phyloP scores from a whole-genome alignment of 306 rosid genomes.

The Fagus sylvatica region DNA sequence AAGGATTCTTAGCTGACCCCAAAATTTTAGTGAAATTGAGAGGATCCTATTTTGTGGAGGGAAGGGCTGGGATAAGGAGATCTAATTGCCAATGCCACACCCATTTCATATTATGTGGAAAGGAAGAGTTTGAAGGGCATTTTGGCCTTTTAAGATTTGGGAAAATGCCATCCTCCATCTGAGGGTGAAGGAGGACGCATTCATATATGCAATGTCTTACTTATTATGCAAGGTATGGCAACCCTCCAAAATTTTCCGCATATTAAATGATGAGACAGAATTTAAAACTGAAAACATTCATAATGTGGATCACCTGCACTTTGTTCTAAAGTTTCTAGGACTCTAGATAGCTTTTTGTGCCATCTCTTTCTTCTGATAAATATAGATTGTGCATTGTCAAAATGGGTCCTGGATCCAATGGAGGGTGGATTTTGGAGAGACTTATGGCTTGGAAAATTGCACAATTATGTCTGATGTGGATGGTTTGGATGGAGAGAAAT shows the following conservation, averaged over 20 bases:
- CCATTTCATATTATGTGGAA: not conserved
- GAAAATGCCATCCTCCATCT: not conserved
- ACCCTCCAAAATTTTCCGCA: not conserved
- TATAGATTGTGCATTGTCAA: not conserved
- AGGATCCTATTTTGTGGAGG: too few relatives aligned
- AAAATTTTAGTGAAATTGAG: too few relatives aligned
- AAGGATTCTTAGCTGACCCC: too few relatives aligned
- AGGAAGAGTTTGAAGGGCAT: not conserved
- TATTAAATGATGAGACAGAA: not conserved
- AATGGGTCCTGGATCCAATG: not conserved
- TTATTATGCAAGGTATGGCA: not conserved
- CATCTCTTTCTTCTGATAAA: not conserved
- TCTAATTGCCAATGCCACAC: not conserved
- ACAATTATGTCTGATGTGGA: not conserved
- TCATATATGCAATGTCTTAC: too few relatives aligned
- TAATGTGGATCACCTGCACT: not conserved
- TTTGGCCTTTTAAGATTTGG: not conserved
- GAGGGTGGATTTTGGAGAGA: not conserved
- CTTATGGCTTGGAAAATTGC: not conserved
- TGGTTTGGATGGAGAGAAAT: conserved; percentile 1
- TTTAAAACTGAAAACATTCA: not conserved
- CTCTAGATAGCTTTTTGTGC: not conserved
- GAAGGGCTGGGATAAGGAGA: not conserved
- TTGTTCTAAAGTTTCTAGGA: not conserved
- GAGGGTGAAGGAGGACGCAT: not conserved